phyloP scores from a whole-genome alignment of 1,284 basidiomycete genomes.

The Apiotrichum veenhuisii region DNA sequence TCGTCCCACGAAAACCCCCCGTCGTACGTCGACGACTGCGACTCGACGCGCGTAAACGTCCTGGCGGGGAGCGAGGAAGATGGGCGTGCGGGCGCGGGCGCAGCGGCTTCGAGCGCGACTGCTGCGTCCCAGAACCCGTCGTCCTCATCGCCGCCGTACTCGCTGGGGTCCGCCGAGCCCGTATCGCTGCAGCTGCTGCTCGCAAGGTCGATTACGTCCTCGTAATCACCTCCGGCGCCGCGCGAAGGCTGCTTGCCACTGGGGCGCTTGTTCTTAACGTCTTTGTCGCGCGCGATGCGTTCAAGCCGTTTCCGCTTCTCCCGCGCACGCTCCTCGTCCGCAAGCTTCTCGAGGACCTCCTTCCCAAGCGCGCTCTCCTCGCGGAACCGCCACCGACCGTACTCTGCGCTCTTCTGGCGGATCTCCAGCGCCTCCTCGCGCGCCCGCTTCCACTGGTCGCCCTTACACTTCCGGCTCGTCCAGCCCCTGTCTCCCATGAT shows the following conservation, averaged over 20 bases:
- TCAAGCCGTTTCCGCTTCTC: constrained; percentile 3
- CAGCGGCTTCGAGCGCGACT: not conserved
- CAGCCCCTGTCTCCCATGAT: constrained; percentile 37
- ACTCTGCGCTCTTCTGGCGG: constrained; percentile 29
- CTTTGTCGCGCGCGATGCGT: not conserved
- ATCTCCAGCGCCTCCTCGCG: constrained; percentile 18
- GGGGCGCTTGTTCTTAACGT: not conserved
- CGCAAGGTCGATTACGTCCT: not conserved
- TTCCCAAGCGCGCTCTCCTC: constrained; percentile 12
- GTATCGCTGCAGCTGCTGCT: constrained; percentile 3
- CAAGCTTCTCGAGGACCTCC: constrained; percentile 1
- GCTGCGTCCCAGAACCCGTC: constrained; percentile 5
- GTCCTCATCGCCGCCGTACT: constrained; percentile 2
- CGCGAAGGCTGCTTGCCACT: not conserved
- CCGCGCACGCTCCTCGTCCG: not conserved
- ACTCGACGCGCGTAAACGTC: not conserved
- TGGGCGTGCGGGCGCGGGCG: no score
- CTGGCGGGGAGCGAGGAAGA: no score
- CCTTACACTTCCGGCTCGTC: constrained; percentile 1
- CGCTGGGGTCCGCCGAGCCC: constrained; percentile 7
- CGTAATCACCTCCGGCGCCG: no score
- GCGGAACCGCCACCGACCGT: constrained; percentile 31
- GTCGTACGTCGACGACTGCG: not conserved
- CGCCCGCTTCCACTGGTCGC: constrained; percentile 13
- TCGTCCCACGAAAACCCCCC: not conserved